Base-by-base conservation (phyloP, 2,329 filamentous ascomycete species). In the Orbilia javanica region DNA sequence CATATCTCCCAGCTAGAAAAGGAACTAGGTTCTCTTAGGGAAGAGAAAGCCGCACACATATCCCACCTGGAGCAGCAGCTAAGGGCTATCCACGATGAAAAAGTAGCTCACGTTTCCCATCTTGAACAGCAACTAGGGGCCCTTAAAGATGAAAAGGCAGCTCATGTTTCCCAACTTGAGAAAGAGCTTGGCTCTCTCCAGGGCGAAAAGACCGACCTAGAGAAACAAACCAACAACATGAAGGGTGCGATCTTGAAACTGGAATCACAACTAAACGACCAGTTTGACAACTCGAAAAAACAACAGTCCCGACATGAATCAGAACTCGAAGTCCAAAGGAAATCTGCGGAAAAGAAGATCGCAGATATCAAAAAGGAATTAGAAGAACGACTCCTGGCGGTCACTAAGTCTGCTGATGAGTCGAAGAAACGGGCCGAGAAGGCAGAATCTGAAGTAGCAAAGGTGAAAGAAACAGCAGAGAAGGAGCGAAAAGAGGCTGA, bases 71-170 rank as follows among this genome's bases (percentile, higher is more conserved):
- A 79, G 88, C 31, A 60, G 20, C 31, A 60, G 42, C 8, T 89
- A 1, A 91, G 90, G 79, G 90, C 92, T 73, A 86, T 86, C 1
- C 86, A 85, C 18, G 83, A 85, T 6, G 83, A 76, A 81, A 84
- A 36, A 81, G 62, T 79, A 6, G 71, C 83, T 52, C 68, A 73
- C 15, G 39, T 60, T 4, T 65, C 64, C 1, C 50, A 68, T 18
- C 62, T 78, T 1, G 62, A 78, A 31, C 53, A 72, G 10, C 60
- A 67, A 84, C 84, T 4, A 81, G 85, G 48, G 83, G 84, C 77
- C 85, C 88, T 87, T 39, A 87, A 91, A 80, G 93, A 93, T 70
- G 91, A 95, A 60, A 78, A 80, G 48, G 75, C 70, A 7, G 71
- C 83, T 57, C 63, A 74, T 18, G 22, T 60, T 1, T 65, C 64